Evolutionary conservation across 1,284 basidiomycete species (phyloP), one percentile per base, ranked within the genome.

Genomic region (Chondrostereum purpureum): DNA sequence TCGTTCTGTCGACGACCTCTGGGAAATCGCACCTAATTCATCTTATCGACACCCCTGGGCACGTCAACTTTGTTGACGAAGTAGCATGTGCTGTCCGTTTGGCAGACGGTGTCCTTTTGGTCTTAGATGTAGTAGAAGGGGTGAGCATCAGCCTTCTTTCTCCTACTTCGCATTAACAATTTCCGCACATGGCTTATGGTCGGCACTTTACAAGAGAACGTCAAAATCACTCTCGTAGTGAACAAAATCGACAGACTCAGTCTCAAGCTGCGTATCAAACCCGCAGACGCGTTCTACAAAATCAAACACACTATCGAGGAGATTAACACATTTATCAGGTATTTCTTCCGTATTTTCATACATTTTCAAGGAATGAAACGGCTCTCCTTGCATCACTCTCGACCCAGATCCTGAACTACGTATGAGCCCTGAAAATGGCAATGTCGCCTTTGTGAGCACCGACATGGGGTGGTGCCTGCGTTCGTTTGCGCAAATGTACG

Each of bases 171-270:
- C n/a, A 47, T 24, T 34, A n/a, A 50, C 19, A 44, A 38, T 31
- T 21, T 48, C 11, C 17, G 35, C 19, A 39, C 33, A 31, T 55
- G 89, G 88, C 72, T 92, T 50, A 92, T 96, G 89, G 83, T 90
- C 46, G 88, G 88, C 47, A 88, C 92, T 14, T 65, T 96, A 18
- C 85, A 89, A 70, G 90, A 96, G 67, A 77, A 80, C 45, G 72
- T 97, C 56, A 90, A 92, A 70, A 90, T 97, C 50, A 92, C 91
- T 3, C 77, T 99, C 22, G 85, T 99, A 14, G 78, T 99, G 54
- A 99, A 99, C 77, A 99, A 99, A 76, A 84, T 99, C 58, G 96
- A 99, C 67, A 81, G 96, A 46, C 78, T 99, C 39, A 95, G 99
- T 53, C 79, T 99, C 40, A 96, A 99, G 66, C 76, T 99, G 45